Conservation (phyloP, 495 filamentous ascomycete species). For the Thozetella sp. region DNA sequence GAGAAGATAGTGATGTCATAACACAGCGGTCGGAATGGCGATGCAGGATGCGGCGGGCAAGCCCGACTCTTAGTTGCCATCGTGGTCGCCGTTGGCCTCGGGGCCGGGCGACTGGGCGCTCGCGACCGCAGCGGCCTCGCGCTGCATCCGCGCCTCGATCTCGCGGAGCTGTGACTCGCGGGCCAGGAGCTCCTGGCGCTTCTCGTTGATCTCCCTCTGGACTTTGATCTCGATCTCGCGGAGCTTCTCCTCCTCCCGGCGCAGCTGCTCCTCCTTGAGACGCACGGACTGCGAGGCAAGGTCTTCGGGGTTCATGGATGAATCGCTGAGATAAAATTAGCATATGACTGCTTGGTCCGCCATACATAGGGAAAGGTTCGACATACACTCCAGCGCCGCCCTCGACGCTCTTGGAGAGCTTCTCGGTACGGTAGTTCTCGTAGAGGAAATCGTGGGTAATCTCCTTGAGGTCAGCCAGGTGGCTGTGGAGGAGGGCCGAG, state of each 20-base stretch:
- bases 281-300: slow-evolving; percentile 95
- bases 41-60: background rate
- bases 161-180: slow-evolving; percentile 98
- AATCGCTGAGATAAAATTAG: slow-evolving; percentile 57
- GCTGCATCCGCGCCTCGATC: slow-evolving; percentile 70
- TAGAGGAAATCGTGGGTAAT: slow-evolving; percentile 99
- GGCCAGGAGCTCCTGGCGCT: slow-evolving; percentile 96
- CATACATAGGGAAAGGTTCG: slow-evolving; percentile 2
- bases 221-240: slow-evolving; percentile 99
- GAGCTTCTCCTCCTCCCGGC: slow-evolving; percentile 98
- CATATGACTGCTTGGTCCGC: slow-evolving; percentile 3
- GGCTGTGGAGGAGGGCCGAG: slow-evolving; percentile 93
- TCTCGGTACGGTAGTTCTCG: slow-evolving; percentile 99
- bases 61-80: slow-evolving; percentile 30
- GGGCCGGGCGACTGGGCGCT: slow-evolving; percentile 22
- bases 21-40: slow-evolving; percentile 21
- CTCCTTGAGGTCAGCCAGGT: slow-evolving; percentile 97
- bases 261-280: slow-evolving; percentile 98
- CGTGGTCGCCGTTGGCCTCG: slow-evolving; percentile 50
- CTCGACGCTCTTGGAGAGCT: slow-evolving; percentile 98
- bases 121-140: slow-evolving; percentile 43
- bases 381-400: slow-evolving; percentile 86
- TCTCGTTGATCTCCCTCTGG: slow-evolving; percentile 99
- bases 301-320: slow-evolving; percentile 97
- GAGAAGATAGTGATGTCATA: slow-evolving; percentile 9